Base-by-base conservation (phyloP, 2,329 filamentous ascomycete genomes). In the Paecilomyces variotii region DNA sequence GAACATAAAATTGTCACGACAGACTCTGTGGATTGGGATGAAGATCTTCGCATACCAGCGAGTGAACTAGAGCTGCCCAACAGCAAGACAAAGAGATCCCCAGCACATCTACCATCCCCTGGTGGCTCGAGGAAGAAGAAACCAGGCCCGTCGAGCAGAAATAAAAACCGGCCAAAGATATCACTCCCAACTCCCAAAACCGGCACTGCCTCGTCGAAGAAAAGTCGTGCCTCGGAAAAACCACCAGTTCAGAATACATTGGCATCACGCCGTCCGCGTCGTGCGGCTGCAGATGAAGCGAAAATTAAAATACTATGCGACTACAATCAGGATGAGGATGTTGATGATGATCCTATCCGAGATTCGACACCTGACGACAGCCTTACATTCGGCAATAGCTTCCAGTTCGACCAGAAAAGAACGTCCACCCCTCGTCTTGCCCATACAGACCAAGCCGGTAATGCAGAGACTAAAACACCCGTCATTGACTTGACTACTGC, bases 41-140 rank as follows among this genome's bases (percentile, higher is more conserved):
- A 72, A 62, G 68, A 68, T 30, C 60, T 71, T 39, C 64, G 68
- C 12, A 64, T 64, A 27, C 72, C 64, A 32, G 64, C 66, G 11
- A 62, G 63, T 5, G 64, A 62, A 12, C 30, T 57, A 25, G 56
- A 56, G 30, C n/a, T 24, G 4, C 53, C 35, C 39, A 24, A 4
- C n/a, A n/a, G 39, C 5, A 59, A 55, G 25, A 53, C 45, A 10
- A 61, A 61, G 54, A 19, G 57, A 26, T 62, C 62, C 2, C 62
- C 60, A 1, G 55, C 64, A n/a, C 60, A 62, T 28, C 65, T 65
- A 6, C 63, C 65, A 0, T 28, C 35, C 1, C 50, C 62, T 14
- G 56, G 54, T 27, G 56, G 55, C 2, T 25, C 50, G 5, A 52
- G 12, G 14, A 28, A 24, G 6, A 28, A 28, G 14, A 52, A 28